Conservation (phyloP, 1,284 basidiomycete genomes). For the Coniophora puteana region DNA sequence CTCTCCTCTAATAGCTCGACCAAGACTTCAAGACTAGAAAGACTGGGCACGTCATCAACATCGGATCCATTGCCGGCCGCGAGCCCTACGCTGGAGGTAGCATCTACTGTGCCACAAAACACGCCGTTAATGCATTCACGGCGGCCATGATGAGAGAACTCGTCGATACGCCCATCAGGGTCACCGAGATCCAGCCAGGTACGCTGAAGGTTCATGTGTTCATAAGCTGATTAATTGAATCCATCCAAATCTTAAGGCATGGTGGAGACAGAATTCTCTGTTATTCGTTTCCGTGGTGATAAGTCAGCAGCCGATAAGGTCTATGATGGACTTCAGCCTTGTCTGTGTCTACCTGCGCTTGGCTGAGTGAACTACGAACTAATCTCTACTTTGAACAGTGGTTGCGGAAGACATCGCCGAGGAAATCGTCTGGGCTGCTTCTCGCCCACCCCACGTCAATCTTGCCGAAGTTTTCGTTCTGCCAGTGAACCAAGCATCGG, state of each 20-base stretch:
- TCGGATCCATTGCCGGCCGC: conserved; percentile 90
- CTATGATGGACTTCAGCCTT: conserved; percentile 82
- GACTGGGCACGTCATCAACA: conserved; percentile 91
- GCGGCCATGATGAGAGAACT: conserved; percentile 81
- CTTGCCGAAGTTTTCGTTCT: conserved; percentile 78
- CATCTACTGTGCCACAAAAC: conserved; percentile 83
- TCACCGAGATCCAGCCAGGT: conserved; percentile 91
- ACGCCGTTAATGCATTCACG: conserved; percentile 88
- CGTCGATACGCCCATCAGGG: conserved; percentile 88
- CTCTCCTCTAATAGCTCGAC: conserved; percentile 2
- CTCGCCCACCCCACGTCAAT: conserved; percentile 84
- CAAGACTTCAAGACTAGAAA: conserved; percentile 87
- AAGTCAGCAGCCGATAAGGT: conserved; percentile 78
- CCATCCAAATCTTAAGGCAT: conserved; percentile 58
- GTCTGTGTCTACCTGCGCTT: conserved; percentile 39
- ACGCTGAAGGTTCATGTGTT: conserved; percentile 13
- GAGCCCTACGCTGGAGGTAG: conserved; percentile 90
- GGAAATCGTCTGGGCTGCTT: conserved; percentile 95
- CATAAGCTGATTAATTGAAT: conserved; percentile 6
- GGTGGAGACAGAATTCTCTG: conserved; percentile 92
- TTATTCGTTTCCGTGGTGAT: conserved; percentile 87
- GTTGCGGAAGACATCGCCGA: conserved; percentile 87
- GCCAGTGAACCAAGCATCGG: conserved; percentile 78
- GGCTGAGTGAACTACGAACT: conserved; percentile 9
- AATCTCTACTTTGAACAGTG: conserved; percentile 40